Base-by-base conservation (phyloP, 352 stramenopile species). In the Phytophthora capsici region DNA sequence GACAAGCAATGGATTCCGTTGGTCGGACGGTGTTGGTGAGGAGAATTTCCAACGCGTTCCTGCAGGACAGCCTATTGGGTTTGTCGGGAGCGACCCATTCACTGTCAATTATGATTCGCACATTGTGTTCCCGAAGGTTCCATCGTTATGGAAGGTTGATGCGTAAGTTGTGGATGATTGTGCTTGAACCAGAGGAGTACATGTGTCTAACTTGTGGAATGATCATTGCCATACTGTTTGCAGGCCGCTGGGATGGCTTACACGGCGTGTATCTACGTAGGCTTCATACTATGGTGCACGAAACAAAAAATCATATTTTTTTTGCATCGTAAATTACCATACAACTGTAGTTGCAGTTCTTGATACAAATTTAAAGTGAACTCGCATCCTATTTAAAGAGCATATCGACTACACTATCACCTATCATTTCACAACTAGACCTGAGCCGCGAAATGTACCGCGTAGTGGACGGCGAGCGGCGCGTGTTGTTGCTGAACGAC, bases 41-140 rank as follows among this genome's bases (percentile, higher is more conserved):
- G 51, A 57, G 49, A 93, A 93, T 52, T 92, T 91, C 59, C 75
- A 91, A 53, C 43, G 40, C 17, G 63, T 92, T 16, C 63, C 56
- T 0, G 69, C 75, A 9, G 38, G 53, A 2, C 43, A 84, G 16
- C 66, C 78, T 2, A 83, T 93, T 30, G 82, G 82, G 0, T 85
- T 75, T 36, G 60, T 88, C n/a, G 77, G 71, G 9, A 44, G 12
- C 8, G 67, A 84, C 7, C 64, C 71, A 6, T 84, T 91, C 22
- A 51, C 47, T 12, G 79, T 90, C 6, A 70, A 73, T 49, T 89
- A 90, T 41, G 79, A 90, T 34, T 68, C 83, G 41, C 74, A 80
- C 54, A 79, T 91, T 56, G 78, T 91, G 46, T 91, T 89, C 37
- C 83, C 83, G 5, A 91, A 91, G 57, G 64, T 91, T 16, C 62